A percentile compares a stretch with the other conserved stretches of the same genome.
Conservation (phyloP, 495 filamentous ascomycete species). For the Penicillium tannophilum region DNA sequence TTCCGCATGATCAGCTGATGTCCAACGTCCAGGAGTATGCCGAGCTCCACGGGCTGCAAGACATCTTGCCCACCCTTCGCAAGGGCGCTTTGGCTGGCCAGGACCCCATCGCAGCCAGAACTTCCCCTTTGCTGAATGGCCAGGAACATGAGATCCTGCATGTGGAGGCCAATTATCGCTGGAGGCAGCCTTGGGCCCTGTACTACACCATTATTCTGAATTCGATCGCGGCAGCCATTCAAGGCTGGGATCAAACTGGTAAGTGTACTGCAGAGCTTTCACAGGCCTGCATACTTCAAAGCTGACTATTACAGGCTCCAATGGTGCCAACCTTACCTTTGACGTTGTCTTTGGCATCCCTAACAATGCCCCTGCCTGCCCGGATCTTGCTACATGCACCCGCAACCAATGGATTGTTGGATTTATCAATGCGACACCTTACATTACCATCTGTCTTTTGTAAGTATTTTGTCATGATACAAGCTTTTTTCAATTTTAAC, state of each 20-base stretch:
- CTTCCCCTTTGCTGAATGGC: slow-evolving; percentile 56
- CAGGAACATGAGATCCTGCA: slow-evolving; percentile 55
- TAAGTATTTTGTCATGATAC: slow-evolving; percentile 18
- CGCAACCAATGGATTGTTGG: slow-evolving; percentile 49
- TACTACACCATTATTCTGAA: slow-evolving; percentile 68
- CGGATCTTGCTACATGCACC: slow-evolving; percentile 24
- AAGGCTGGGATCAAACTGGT: slow-evolving; percentile 69
- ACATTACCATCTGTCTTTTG: slow-evolving; percentile 46
- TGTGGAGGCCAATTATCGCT: slow-evolving; percentile 62
- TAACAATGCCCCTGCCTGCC: slow-evolving; percentile 43
- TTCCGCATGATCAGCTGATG: slow-evolving; percentile 55
- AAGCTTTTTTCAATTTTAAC: background rate
- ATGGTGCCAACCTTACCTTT: slow-evolving; percentile 75
- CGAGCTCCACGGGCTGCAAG: slow-evolving; percentile 48
- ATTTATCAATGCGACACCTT: slow-evolving; percentile 46
- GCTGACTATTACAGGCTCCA: slow-evolving; percentile 50
- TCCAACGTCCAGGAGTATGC: slow-evolving; percentile 58
- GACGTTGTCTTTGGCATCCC: slow-evolving; percentile 49
- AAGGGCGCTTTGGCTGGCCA: slow-evolving; percentile 70
- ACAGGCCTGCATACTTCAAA: background rate
- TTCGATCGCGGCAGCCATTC: slow-evolving; percentile 70
- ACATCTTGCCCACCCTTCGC: slow-evolving; percentile 52
- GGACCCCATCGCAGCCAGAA: slow-evolving; percentile 55
- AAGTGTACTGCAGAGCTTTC: background rate
- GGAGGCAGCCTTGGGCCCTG: slow-evolving; percentile 63